Conservation (phyloP, 2,329 filamentous ascomycete species). For the Torrubiellomyces zombiae region DNA sequence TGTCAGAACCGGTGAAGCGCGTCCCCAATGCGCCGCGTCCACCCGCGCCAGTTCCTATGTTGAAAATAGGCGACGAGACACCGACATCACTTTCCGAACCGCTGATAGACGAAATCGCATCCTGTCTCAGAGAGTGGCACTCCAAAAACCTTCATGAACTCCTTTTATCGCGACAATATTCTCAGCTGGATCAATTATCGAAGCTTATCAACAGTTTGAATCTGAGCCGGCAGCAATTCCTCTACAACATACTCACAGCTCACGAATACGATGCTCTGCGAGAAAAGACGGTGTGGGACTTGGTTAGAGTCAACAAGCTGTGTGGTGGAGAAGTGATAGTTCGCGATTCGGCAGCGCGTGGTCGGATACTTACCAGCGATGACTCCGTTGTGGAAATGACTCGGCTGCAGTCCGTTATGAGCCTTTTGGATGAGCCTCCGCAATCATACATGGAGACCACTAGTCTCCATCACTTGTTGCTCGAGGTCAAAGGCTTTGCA, state of each 20-base stretch:
- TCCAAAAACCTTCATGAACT: conserved; percentile 91
- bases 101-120: conserved; percentile 92
- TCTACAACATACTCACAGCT: conserved; percentile 83
- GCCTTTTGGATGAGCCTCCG: conserved; percentile 72
- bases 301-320: conserved; percentile 87
- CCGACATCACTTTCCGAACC: conserved; percentile 80
- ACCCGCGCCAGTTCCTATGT: conserved; percentile 84
- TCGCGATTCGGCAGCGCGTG: conserved; percentile 66
- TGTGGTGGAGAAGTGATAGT: conserved; percentile 91
- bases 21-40: conserved; percentile 59
- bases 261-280: conserved; percentile 68
- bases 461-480: conserved; percentile 62
- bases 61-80: conserved; percentile 95
- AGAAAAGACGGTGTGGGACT: conserved; percentile 86
- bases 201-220: conserved; percentile 70
- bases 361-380: conserved; percentile 74
- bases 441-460: conserved; percentile 48
- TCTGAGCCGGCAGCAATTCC: conserved; percentile 68
- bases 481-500: conserved; percentile 71
- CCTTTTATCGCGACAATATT: conserved; percentile 68
- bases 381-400: conserved; percentile 88
- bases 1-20: conserved; percentile 34
- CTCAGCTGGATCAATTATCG: conserved; percentile 64
- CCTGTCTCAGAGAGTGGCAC: conserved; percentile 94
- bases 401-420: conserved; percentile 89